Conservation (phyloP, 169 alveolate species). For the Babesia sp. region DNA sequence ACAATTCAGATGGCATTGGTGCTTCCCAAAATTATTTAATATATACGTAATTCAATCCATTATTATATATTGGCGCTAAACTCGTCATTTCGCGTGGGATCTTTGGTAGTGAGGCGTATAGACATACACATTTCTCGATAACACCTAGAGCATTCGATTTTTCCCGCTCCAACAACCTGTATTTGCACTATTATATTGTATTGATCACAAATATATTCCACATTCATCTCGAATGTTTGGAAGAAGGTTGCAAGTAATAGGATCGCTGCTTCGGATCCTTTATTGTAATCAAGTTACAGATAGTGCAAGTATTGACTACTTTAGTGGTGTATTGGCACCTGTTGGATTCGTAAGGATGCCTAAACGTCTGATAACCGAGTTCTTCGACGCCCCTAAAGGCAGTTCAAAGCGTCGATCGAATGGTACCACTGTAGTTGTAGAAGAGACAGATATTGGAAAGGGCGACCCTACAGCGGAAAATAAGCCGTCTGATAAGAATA, state of each 20-base stretch:
- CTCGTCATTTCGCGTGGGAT: too few species aligned
- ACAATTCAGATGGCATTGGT: too few species aligned
- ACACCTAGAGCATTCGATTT: too few species aligned
- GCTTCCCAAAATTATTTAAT: too few species aligned
- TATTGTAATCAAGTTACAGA: not conserved
- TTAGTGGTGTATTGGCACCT: not conserved
- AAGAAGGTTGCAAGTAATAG: not conserved
- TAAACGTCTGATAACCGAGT: slow-evolving; percentile 61
- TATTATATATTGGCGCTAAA: too few species aligned
- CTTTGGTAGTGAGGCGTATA: too few species aligned
- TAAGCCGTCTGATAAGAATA: not conserved
- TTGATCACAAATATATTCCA: too few species aligned
- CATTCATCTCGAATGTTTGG: too few species aligned
- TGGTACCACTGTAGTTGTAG: not conserved
- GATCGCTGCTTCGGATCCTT: not conserved
- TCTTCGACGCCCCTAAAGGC: slow-evolving; percentile 34
- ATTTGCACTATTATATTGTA: too few species aligned
- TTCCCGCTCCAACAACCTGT: too few species aligned
- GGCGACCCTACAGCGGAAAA: not conserved
- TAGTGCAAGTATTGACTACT: not conserved
- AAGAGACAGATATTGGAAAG: not conserved
- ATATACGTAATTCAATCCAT: too few species aligned
- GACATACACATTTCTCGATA: too few species aligned
- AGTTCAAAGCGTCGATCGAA: slow-evolving; percentile 1
- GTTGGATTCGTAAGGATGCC: slow-evolving; percentile 23